These are phyloP conservation scores for Penicillium desertorum DNA, from an alignment of 495 filamentous ascomycete species.

Conservation along the genomic window DNA sequence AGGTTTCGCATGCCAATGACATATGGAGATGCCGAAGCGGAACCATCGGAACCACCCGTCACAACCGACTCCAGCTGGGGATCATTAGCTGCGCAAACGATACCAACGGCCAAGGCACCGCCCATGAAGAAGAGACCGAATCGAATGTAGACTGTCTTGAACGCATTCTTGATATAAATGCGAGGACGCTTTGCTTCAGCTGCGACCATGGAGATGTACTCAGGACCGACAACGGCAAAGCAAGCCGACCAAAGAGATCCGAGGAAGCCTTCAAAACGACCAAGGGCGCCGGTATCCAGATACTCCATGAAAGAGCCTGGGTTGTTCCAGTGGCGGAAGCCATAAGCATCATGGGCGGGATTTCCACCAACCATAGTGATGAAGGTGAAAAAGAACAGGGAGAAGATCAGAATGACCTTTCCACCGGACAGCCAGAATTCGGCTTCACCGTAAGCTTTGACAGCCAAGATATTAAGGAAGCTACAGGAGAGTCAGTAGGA, in stretches of 20 bases:
- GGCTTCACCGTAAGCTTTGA: constrained; percentile 65
- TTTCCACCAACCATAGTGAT: constrained; percentile 72
- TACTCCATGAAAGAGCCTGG: constrained; percentile 46
- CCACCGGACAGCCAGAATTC: constrained; percentile 69
- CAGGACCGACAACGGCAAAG: constrained; percentile 56
- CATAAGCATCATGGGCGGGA: constrained; percentile 66
- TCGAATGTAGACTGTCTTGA: constrained; percentile 72
- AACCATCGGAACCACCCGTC: constrained; percentile 27
- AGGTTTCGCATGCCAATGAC: constrained; percentile 81
- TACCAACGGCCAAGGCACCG: constrained; percentile 65
- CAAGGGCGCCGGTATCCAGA: constrained; percentile 59
- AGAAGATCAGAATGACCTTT: constrained; percentile 68
- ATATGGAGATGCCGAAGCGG: constrained; percentile 67
- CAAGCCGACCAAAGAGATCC: constrained; percentile 58
- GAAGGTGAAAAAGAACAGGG: constrained; percentile 45
- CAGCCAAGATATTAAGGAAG: constrained; percentile 47
- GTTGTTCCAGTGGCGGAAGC: constrained; percentile 61
- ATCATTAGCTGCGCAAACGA: constrained; percentile 61
- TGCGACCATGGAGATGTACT: constrained; percentile 79
- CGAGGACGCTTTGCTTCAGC: constrained; percentile 76
- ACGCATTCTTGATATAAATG: constrained; percentile 54
- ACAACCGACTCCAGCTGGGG: constrained; percentile 48
- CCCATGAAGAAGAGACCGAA: constrained; percentile 75
- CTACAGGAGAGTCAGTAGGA: constrained; percentile 34
- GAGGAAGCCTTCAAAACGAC: constrained; percentile 71